Evolutionary conservation across 2,329 filamentous ascomycete species (phyloP), one percentile per base, ranked within the genome.

Genomic region (Diaporthe eres): DNA sequence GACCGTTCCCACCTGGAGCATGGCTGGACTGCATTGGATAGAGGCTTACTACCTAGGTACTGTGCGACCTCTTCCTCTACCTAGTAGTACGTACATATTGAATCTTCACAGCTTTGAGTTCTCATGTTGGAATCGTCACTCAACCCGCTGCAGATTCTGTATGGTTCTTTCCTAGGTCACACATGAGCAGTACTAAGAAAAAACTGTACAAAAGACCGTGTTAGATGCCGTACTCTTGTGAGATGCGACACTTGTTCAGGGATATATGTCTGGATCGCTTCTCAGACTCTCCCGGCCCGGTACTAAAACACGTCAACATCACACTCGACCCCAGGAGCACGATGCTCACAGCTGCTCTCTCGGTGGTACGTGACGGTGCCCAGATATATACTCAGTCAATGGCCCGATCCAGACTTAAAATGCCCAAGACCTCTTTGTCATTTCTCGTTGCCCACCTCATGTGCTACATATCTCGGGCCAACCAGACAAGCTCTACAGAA

Each of bases 391-490:
- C 57, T 60, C 57, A 22, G 10, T 31, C 39, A 53, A 37, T 53
- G 31, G 47, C 47, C 47, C 34, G 34, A 51, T 68, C 47, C 47
- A 55, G 34, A 25, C 65, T 42, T 39, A 34, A 53, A 6, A n/a
- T 17, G 19, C 8, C 13, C 47, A 34, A 42, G 10, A 25, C n/a
- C 4, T 68, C 28, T 68, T 68, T 53, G 65, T 68, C 47, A 68
- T 53, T 68, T 34, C 47, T 53, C n/a, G 47, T 17, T 68, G 65
- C 65, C 31, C 31, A 68, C 19, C 28, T 42, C 28, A 25, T 68
- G 49, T 22, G 3, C 49, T 28, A n/a, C 28, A 53, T 68, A 68
- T 53, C 47, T 68, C 31, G 65, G 65, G 49, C 65, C 65, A 68
- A 68, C 65, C 65, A 68, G 65, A 53, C 31, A 39, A 9, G 34